Conservation (phyloP, 1,284 basidiomycete genomes). For the Melampsora occidentalis region DNA sequence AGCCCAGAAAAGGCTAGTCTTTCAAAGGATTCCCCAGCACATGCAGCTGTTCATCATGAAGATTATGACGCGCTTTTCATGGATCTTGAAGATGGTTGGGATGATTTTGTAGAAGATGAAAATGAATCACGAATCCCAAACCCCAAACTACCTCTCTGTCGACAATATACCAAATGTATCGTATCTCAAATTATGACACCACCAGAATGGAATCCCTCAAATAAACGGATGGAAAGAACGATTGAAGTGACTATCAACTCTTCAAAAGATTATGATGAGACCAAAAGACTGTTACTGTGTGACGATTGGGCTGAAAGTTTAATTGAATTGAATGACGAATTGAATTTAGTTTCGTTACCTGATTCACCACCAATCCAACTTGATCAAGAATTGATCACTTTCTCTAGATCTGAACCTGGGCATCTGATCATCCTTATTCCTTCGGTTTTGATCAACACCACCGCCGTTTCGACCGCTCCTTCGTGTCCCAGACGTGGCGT, state of each 20-base stretch:
- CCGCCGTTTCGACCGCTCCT: constrained; percentile 74
- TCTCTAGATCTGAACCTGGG: constrained; percentile 47
- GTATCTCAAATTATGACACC: not conserved
- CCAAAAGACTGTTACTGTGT: constrained; percentile 21
- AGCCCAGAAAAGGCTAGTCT: no score
- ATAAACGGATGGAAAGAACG: constrained; percentile 24
- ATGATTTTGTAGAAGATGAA: constrained; percentile 7
- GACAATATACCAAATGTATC: constrained; percentile 13
- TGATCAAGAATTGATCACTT: constrained; percentile 21
- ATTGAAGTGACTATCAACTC: constrained; percentile 17
- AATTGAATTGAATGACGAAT: constrained; percentile 11
- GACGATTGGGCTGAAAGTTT: constrained; percentile 40
- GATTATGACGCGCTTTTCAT: constrained; percentile 2
- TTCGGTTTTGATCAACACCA: constrained; percentile 82
- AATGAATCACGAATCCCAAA: not conserved
- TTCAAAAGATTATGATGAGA: not conserved
- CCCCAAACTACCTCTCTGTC: constrained; percentile 5
- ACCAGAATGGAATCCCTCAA: constrained; percentile 29
- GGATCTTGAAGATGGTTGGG: constrained; percentile 9
- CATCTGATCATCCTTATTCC: constrained; percentile 73
- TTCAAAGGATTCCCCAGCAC: no score
- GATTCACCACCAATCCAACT: constrained; percentile 27
- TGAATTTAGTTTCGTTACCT: constrained; percentile 35
- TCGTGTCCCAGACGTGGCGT: constrained; percentile 79
- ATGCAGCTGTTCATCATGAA: not conserved